A percentile compares a stretch with the other conserved stretches of the same genome.
These are phyloP conservation scores for Populus ilicifolia DNA, from an alignment of 345 rosid genomes.

Conservation along the genomic window DNA sequence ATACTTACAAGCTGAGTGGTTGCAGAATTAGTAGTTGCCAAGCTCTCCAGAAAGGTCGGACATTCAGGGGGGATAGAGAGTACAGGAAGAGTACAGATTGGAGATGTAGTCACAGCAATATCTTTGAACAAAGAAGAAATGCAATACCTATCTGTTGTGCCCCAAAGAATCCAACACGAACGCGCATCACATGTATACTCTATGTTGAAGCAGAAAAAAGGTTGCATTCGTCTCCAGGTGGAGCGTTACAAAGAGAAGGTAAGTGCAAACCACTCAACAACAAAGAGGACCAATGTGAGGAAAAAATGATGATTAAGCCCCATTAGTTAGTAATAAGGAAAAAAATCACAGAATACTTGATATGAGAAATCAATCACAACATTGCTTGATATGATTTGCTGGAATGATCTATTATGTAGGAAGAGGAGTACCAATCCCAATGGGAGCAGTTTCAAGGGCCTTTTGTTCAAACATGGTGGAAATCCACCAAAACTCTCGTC, in stretches of 20 bases:
- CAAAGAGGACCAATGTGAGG: not conserved
- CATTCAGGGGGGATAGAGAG: slow-evolving; percentile 24
- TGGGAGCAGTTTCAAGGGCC: slow-evolving; percentile 34
- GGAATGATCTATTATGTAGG: slow-evolving; percentile 6
- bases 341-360: not conserved
- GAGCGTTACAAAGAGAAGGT: slow-evolving; percentile 29
- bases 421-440: slow-evolving; percentile 22
- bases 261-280: not conserved
- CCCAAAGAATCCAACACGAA: slow-evolving; percentile 22
- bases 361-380: not conserved
- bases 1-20: not conserved
- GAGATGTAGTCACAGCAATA: slow-evolving; percentile 31
- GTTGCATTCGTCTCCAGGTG: slow-evolving; percentile 25
- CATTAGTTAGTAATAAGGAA: no score
- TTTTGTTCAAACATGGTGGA: slow-evolving; percentile 32
- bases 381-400: not conserved
- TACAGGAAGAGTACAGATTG: slow-evolving; percentile 31
- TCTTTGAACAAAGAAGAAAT: slow-evolving; percentile 27
- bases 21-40: slow-evolving; percentile 28
- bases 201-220: slow-evolving; percentile 23
- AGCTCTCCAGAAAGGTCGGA: slow-evolving; percentile 25
- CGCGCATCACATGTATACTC: slow-evolving; percentile 20
- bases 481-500: slow-evolving; percentile 28
- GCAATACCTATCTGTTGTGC: slow-evolving; percentile 27
- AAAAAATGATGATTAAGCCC: not conserved